A percentile compares a stretch with the other conserved stretches of the same genome.
phyloP scores from a whole-genome alignment of 1,284 basidiomycete genomes.

The Ganoderma resinaceum region DNA sequence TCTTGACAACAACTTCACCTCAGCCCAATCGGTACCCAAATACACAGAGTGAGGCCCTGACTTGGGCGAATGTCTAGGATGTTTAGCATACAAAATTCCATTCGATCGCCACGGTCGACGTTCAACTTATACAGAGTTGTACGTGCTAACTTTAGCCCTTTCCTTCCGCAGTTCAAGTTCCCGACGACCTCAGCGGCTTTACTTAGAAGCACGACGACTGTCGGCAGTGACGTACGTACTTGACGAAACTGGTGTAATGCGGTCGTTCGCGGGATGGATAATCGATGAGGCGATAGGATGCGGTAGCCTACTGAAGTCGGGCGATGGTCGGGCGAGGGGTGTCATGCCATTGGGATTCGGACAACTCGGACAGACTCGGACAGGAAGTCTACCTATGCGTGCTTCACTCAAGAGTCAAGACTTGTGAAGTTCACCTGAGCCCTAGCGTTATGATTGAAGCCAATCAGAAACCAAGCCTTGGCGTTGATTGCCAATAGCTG shows the following conservation, averaged over 20 bases:
- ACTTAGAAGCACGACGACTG: neutral
- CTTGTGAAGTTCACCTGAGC: neutral
- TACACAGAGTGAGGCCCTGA: too few species aligned
- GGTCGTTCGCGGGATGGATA: neutral
- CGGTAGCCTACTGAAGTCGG: neutral
- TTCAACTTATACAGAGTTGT: too few species aligned
- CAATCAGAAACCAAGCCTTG: neutral
- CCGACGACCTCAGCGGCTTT: neutral
- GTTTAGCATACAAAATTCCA: too few species aligned
- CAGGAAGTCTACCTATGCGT: neutral
- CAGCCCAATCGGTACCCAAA: too few species aligned
- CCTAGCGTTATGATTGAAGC: neutral
- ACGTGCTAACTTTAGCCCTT: neutral
- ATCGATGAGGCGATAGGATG: neutral
- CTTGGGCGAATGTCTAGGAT: too few species aligned
- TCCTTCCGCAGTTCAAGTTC: neutral
- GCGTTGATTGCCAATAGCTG: neutral
- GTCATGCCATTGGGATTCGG: neutral
- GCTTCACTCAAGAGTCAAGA: neutral
- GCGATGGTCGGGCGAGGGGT: neutral
- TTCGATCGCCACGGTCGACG: too few species aligned
- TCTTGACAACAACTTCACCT: too few species aligned
- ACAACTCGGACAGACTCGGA: neutral
- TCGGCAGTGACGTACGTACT: neutral
- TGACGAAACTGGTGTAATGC: neutral